Base-by-base conservation (phyloP, 2,329 filamentous ascomycete species). In the Alternaria panax region DNA sequence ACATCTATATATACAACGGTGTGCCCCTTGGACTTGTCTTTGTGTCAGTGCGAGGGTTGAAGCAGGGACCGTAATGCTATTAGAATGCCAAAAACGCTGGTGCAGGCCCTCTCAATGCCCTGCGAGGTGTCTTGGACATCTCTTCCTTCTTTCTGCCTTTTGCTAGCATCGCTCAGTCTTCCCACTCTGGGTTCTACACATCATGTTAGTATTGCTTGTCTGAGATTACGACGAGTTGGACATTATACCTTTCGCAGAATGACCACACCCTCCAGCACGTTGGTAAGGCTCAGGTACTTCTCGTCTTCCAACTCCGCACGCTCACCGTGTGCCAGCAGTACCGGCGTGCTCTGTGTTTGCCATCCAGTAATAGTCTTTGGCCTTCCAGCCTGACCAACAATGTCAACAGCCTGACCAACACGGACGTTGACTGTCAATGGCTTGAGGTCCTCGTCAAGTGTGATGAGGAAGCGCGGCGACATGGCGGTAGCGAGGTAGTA, bases 301-400 rank as follows among this genome's bases (percentile, higher is more conserved):
- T 99, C 95, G 73, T 99, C 95, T 80, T 99, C 95, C 51, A 99
- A 83, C 83, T 99, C 95, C 9, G 95, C 95, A 72, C 96, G 87
- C 84, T 99, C 95, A 28, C 96, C 95, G 75, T 97, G 90, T n/a
- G 92, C 90, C 71, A 99, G 83, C 59, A 99, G 84, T 46, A 99
- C 95, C 0, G 95, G 95, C n/a, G 95, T 99, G 82, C 92, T 97
- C 84, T 99, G 95, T 67, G 95, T 99, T 81, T 99, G 95, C 95
- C 95, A 99, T 53, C 95, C 95, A 9, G 95, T 99, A 73, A 99
- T 99, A 2, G 95, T 99, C 89, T 99, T 98, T 68, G 95, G 95
- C 64, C 94, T 88, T 77, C 95, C 95, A 12, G 96, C 95, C 80
- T 98, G 95, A 51, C 95, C 96, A 40, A 99, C 95, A 41, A 99